Evolutionary conservation across 225 moss, liverwort and hornwort species (phyloP).

Genomic region (Marchantia paleacea): DNA sequence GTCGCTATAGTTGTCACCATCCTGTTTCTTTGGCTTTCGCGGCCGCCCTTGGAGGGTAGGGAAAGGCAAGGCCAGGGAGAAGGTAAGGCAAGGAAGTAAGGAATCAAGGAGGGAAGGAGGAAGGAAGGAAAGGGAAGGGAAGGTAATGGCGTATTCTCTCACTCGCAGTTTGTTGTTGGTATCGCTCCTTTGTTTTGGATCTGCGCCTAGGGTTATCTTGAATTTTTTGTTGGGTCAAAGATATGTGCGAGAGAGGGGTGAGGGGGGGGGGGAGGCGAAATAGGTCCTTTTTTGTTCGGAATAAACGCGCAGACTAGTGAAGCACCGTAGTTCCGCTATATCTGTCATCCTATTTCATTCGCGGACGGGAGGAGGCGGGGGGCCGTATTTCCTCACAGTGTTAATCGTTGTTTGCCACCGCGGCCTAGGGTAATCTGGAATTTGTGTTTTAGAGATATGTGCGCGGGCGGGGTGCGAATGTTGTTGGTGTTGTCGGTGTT

Average conservation of each 20-base stretch:
- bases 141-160: not conserved
- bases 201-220: slow-evolving; percentile 6
- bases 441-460: slow-evolving; percentile 7
- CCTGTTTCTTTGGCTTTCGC: not conserved
- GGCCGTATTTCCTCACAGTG: slow-evolving; percentile 5
- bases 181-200: not conserved
- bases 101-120: not conserved
- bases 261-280: not conserved
- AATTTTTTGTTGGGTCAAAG: not conserved
- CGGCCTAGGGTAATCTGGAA: slow-evolving; percentile 3
- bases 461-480: not conserved
- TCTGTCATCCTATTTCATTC: slow-evolving; percentile 5
- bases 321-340: slow-evolving; percentile 5
- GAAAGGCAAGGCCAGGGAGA: not conserved
- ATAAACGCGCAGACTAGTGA: not conserved
- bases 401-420: slow-evolving; percentile 5
- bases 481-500: not conserved
- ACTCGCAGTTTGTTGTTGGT: not conserved
- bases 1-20: not conserved
- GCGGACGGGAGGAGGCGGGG: not conserved
- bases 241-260: not conserved
- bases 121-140: not conserved
- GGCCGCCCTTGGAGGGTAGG: not conserved
- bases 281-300: slow-evolving; percentile 3
- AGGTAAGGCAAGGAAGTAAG: not conserved